Conservation (phyloP, 2,329 filamentous ascomycete species). For the Colletotrichum cordylinicola region DNA sequence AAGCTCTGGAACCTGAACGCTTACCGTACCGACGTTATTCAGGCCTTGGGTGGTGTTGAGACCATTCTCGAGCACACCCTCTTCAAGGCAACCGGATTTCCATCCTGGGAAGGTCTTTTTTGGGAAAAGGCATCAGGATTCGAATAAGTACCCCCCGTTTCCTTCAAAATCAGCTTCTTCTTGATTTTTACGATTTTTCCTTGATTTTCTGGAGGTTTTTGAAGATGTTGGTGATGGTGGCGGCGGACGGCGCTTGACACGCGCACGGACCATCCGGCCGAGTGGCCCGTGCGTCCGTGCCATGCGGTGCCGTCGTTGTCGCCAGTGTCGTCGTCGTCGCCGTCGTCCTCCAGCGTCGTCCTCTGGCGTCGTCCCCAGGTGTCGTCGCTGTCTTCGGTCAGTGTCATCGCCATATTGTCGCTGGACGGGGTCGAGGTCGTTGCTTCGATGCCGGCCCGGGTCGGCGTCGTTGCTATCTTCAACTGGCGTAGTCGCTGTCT, state of each 20-base stretch:
- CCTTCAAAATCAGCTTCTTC: no score
- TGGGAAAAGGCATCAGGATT: slow-evolving; percentile 66
- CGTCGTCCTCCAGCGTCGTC: background rate
- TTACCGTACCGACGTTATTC: slow-evolving; percentile 96
- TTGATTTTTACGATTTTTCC: background rate
- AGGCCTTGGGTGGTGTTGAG: slow-evolving; percentile 94
- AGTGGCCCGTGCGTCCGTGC: background rate
- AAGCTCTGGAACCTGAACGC: slow-evolving; percentile 98
- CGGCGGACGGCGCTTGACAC: background rate
- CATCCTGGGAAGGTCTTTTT: slow-evolving; percentile 95
- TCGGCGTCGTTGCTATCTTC: background rate
- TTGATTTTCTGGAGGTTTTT: background rate
- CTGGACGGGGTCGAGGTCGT: no score
- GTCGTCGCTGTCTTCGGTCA: background rate
- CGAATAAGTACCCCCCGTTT: slow-evolving; percentile 17
- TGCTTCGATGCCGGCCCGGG: background rate
- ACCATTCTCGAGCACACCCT: slow-evolving; percentile 96
- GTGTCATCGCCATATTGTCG: fast-evolving
- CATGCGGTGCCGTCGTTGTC: background rate
- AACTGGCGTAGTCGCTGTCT: background rate
- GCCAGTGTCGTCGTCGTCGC: background rate
- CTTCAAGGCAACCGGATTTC: slow-evolving; percentile 96
- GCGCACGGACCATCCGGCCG: background rate
- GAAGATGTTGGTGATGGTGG: fast-evolving
- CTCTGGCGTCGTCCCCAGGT: background rate